phyloP scores from a whole-genome alignment of 2,329 filamentous ascomycete species.

The Botrytis cinerea region DNA sequence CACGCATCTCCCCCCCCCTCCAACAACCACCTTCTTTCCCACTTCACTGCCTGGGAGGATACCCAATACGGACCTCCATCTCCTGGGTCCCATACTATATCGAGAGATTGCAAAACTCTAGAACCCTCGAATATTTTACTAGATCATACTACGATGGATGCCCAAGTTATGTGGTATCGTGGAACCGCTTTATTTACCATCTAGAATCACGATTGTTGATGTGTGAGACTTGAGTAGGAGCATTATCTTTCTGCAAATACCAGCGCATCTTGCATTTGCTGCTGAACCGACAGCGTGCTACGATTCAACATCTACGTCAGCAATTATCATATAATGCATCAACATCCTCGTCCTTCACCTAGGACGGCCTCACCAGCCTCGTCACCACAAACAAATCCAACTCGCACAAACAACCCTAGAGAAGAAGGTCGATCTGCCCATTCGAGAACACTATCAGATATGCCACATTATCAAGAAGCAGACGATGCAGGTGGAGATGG shows the following conservation, averaged over 20 bases:
- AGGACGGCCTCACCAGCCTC: slow-evolving; percentile 72
- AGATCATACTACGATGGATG: slow-evolving; percentile 39
- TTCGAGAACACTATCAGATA: slow-evolving; percentile 48
- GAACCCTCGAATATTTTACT: slow-evolving; percentile 18
- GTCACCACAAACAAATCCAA: slow-evolving; percentile 70
- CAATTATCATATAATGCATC: slow-evolving; percentile 68
- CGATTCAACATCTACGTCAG: slow-evolving; percentile 29
- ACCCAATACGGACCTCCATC: slow-evolving; percentile 7
- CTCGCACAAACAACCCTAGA: slow-evolving; percentile 73
- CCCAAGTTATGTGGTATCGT: slow-evolving; percentile 41
- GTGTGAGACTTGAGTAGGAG: slow-evolving; percentile 30
- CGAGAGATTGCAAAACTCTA: background rate
- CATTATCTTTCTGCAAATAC: slow-evolving; percentile 32
- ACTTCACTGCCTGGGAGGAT: background rate
- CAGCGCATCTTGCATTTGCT: slow-evolving; percentile 27
- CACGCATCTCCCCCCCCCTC: background rate
- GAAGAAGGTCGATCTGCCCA: slow-evolving; percentile 56
- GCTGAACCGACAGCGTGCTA: slow-evolving; percentile 32
- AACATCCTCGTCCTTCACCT: slow-evolving; percentile 77
- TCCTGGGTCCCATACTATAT: background rate
- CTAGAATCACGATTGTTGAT: slow-evolving; percentile 37
- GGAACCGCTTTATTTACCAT: slow-evolving; percentile 36
- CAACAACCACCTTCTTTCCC: background rate
- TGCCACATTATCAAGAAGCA: slow-evolving; percentile 53
- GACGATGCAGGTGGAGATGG: slow-evolving; percentile 49